Evolutionary conservation across 176 grass and related monocot species (phyloP).

Genomic region (Zea luxurians): DNA sequence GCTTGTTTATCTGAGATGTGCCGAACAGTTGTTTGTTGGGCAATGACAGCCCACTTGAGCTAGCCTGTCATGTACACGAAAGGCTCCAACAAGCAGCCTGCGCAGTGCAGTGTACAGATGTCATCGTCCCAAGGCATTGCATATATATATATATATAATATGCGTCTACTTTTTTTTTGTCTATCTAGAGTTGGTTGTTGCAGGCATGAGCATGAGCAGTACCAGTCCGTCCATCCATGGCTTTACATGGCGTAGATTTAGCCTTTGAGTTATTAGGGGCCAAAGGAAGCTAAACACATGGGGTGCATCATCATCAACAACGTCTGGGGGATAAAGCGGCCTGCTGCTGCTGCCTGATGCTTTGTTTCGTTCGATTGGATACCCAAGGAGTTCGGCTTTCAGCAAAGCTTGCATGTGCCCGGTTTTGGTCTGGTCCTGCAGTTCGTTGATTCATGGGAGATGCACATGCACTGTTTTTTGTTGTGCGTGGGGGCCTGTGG

Average conservation of each 20-base stretch:
- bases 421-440: slow-evolving; percentile 19
- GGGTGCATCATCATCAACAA: slow-evolving; percentile 10
- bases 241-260: not conserved
- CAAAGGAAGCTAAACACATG: not conserved
- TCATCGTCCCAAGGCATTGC: not conserved
- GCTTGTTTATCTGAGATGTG: not conserved
- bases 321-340: not conserved
- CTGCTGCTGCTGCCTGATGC: not conserved
- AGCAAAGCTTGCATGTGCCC: not conserved
- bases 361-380: not conserved
- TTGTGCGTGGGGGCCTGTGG: no score
- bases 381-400: not conserved
- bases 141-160: not conserved
- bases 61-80: not conserved
- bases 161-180: not conserved
- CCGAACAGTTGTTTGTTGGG: not conserved
- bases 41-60: not conserved
- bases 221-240: not conserved
- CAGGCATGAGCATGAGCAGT: not conserved
- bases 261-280: slow-evolving; percentile 2
- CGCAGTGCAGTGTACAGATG: not conserved
- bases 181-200: not conserved
- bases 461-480: not conserved
- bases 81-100: not conserved
- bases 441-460: not conserved